phyloP scores from a whole-genome alignment of 345 rosid species.

The Leavenworthia alabamica region DNA sequence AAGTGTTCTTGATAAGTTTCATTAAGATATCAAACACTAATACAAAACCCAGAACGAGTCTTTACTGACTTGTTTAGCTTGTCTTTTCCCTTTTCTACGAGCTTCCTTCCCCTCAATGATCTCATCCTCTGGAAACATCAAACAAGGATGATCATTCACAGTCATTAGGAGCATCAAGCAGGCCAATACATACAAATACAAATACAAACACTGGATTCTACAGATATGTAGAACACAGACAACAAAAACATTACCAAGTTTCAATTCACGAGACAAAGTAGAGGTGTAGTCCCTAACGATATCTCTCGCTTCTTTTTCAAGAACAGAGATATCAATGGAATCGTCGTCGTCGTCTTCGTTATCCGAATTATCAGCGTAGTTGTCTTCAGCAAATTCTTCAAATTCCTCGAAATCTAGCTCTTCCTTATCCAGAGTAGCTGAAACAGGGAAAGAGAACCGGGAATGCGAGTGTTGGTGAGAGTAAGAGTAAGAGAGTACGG shows the following conservation, averaged over 20 bases:
- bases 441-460: constrained; percentile 24
- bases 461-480: constrained; percentile 23
- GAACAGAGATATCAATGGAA: constrained; percentile 47
- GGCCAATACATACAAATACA: no score
- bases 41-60: no score
- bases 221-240: no score
- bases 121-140: constrained; percentile 52
- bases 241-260: no score
- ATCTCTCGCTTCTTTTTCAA: constrained; percentile 66
- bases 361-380: constrained; percentile 11
- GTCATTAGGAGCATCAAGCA: no score
- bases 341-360: constrained; percentile 20
- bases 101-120: constrained; percentile 38
- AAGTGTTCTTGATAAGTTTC: no score
- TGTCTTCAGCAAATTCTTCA: constrained; percentile 20
- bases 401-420: constrained; percentile 25
- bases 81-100: constrained; percentile 48
- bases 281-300: constrained; percentile 52
- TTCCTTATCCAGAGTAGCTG: constrained; percentile 11
- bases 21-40: no score
- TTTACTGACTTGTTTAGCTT: no score
- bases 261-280: constrained; percentile 58
- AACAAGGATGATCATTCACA: background rate
- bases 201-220: no score
- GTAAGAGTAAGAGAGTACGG: constrained; percentile 27